Conservation (phyloP, 345 rosid species). For the Eucalyptus shirleyi region DNA sequence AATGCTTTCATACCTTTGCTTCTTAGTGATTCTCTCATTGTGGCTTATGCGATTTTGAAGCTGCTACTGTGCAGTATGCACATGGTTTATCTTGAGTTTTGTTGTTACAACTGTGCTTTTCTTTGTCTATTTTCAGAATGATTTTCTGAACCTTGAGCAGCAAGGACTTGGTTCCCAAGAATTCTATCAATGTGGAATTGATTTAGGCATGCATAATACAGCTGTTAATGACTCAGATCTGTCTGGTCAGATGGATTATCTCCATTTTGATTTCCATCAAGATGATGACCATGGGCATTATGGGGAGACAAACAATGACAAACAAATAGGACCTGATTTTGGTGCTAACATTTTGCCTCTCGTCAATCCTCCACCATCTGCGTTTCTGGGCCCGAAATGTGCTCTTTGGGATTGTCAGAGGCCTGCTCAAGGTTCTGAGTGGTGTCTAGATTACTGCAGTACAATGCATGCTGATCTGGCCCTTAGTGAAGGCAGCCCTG, state of each 20-base stretch:
- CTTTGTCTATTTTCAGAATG: constrained; percentile 20
- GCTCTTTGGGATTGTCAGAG: constrained; percentile 91
- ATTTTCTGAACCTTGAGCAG: constrained; percentile 12
- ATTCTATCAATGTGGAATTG: constrained; percentile 22
- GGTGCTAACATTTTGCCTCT: constrained; percentile 19
- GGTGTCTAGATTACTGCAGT: constrained; percentile 60
- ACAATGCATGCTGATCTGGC: constrained; percentile 61
- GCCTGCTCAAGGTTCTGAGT: constrained; percentile 61
- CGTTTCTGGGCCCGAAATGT: constrained; percentile 83
- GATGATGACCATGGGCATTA: constrained; percentile 23
- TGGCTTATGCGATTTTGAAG: background rate
- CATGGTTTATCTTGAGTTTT: background rate
- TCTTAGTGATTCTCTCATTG: background rate
- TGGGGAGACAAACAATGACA: constrained; percentile 11
- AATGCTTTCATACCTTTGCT: background rate
- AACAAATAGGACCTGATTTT: constrained; percentile 11
- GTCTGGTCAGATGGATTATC: constrained; percentile 33
- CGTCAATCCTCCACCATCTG: constrained; percentile 53
- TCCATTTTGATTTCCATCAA: constrained; percentile 29
- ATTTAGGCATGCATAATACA: constrained; percentile 15
- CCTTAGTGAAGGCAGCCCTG: constrained; percentile 45
- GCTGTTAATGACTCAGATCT: constrained; percentile 17
- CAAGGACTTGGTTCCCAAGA: constrained; percentile 24
- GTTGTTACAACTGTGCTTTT: background rate
- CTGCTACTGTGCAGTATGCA: background rate